Base-by-base conservation (phyloP, 768 basidiomycete species). In the Gelatoporia subvermispora region DNA sequence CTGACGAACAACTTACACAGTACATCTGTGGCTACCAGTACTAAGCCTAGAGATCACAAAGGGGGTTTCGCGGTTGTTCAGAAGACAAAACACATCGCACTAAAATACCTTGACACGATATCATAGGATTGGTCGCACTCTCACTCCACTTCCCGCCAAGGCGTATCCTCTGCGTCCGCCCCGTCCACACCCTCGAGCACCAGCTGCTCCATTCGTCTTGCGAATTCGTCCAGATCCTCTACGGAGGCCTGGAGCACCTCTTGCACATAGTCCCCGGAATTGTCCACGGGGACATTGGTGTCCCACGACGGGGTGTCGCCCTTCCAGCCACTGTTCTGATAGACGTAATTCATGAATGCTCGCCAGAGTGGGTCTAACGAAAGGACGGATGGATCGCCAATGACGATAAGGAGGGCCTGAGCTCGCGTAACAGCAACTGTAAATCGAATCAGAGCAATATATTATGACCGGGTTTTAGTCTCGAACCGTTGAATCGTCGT, bases 351-450 rank as follows among this genome's bases (percentile, higher is more conserved):
- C 41, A 85, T 59, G 67, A 83, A 83, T 0, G 65, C 60, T 3
- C 81, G 65, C 83, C 83, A 84, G 2, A 83, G 65, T 1, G 82
- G 81, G 52, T 85, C 82, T 1, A 84, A 69, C 8, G 75, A 76
- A 0, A 85, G 66, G 3, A 83, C 78, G 8, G 68, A 60, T 0
- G 81, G 78, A 51, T 84, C 76, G 3, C 83, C 82, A 21, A 85
- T 61, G 41, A 84, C 66, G 58, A 84, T 72, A 8, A 85, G 66
- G 1, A 85, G 65, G 0, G 81, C 77, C 53, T 81, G 68, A 0
- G 82, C 81, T 36, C 82, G 73, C 0, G 83, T 85, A 13, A 84
- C 65, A 2, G 82, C 79, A 10, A 85, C 79, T 82, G 53, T 22
- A 24, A 17, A n/a, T 7, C 28, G 13, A 8, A 16, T 23, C 18